Conservation (phyloP, 495 filamentous ascomycete genomes). For the Aspergillus bertholletiae region DNA sequence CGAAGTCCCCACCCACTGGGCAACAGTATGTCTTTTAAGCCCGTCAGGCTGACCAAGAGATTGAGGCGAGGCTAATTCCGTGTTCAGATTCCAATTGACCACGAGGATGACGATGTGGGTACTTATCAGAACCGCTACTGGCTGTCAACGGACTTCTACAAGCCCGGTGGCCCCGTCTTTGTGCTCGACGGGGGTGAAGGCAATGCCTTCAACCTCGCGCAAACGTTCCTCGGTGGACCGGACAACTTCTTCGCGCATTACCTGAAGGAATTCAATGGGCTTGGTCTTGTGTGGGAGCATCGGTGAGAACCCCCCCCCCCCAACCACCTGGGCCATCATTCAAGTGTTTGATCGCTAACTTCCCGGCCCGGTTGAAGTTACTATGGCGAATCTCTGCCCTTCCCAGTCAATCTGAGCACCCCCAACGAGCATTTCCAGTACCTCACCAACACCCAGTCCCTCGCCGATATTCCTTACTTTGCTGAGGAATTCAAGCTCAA, state of each 20-base stretch:
- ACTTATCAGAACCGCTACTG: slow-evolving; percentile 55
- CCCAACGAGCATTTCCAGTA: slow-evolving; percentile 46
- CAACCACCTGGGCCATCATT: too few species aligned
- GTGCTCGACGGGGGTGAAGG: slow-evolving; percentile 51
- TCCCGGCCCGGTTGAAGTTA: slow-evolving; percentile 34
- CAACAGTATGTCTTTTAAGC: not conserved
- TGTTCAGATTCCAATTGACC: slow-evolving; percentile 45
- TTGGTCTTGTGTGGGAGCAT: slow-evolving; percentile 60
- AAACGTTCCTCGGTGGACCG: slow-evolving; percentile 29
- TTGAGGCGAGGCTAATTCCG: not conserved
- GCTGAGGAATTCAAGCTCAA: slow-evolving; percentile 45
- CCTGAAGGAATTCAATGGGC: slow-evolving; percentile 44
- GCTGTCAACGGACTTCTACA: slow-evolving; percentile 47
- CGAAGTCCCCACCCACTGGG: not conserved
- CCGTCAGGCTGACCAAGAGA: not conserved
- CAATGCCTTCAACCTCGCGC: slow-evolving; percentile 23
- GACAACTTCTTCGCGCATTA: slow-evolving; percentile 38
- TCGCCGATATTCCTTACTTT: slow-evolving; percentile 51
- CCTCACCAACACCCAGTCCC: slow-evolving; percentile 47
- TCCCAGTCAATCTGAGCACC: slow-evolving; percentile 39
- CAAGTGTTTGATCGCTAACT: slow-evolving; percentile 2
- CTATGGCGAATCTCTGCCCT: slow-evolving; percentile 51
- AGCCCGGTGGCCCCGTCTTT: slow-evolving; percentile 50
- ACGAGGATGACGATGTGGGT: slow-evolving; percentile 33
- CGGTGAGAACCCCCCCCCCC: too few species aligned